Base-by-base conservation (phyloP, 1,284 basidiomycete genomes). In the Xerocomus amazonicus region DNA sequence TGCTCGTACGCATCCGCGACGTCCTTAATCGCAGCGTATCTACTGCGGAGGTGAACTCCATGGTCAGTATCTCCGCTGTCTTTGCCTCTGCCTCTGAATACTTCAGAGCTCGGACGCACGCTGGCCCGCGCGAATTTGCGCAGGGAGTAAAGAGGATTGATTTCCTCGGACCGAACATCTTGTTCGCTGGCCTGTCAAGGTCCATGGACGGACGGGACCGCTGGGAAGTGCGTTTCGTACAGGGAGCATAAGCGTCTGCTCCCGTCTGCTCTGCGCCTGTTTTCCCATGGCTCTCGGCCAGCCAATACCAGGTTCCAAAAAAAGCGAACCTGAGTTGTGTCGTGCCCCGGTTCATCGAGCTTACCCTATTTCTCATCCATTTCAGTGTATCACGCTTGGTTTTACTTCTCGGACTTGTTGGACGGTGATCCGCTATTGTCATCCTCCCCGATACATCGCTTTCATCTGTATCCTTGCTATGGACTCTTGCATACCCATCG, bases 121-220 rank as follows among this genome's bases (percentile, higher is more conserved):
- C 62, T 59, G 67, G 67, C 52, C 64, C 60, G 59, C 55, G 65
- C 56, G 64, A 69, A 62, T 66, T 53, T 57, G 62, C 54, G 54
- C 64, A 69, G 56, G 64, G 64, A 6, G 47, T 66, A 32, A 68
- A 68, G 59, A 56, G 66, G 56, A 48, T 66, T 35, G 64, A 66
- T 53, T 63, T 68, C 54, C 66, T 66, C 47, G 67, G 67, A 38
- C 64, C 51, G 1, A 67, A 68, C 33, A 45, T 64, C 42, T 53
- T 53, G 32, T 66, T 69, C 31, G 62, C 52, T 9, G 64, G 64
- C 2, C 26, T 66, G 23, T 53, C 55, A 28, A 53, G 50, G 45
- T 51, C 59, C 31, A 48, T 42, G 28, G 58, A 67, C 10, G 66
- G 62, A 9, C 54, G 19, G 26, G 56, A 59, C 35, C 47, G 56